These are phyloP conservation scores for Colletotrichum acutatum DNA, from an alignment of 2,329 filamentous ascomycete species.

Conservation along the genomic window DNA sequence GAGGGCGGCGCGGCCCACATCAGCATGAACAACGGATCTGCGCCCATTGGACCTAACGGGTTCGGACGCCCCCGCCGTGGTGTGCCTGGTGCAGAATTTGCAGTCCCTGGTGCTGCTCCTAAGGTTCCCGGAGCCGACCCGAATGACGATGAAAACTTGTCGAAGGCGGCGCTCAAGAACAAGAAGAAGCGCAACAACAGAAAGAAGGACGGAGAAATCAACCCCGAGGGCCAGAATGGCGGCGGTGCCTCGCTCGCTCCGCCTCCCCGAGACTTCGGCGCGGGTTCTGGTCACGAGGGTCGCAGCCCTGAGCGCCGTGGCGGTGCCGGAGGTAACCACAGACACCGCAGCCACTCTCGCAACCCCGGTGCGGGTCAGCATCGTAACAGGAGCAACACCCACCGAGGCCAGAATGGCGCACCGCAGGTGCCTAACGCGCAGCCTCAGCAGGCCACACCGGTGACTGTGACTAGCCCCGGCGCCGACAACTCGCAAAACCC, in stretches of 20 bases:
- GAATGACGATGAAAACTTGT: constrained; percentile 77
- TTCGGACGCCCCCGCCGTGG: constrained; percentile 81
- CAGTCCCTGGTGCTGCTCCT: constrained; percentile 74
- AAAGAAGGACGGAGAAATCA: constrained; percentile 85
- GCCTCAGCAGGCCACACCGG: constrained; percentile 38
- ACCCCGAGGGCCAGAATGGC: constrained; percentile 56
- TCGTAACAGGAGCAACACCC: constrained; percentile 63
- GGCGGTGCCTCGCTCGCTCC: constrained; percentile 60
- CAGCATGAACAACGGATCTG: constrained; percentile 80
- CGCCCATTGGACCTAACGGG: constrained; percentile 78
- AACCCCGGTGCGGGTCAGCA: constrained; percentile 59
- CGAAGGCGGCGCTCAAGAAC: constrained; percentile 91
- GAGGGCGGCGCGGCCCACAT: constrained; percentile 92
- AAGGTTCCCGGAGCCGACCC: constrained; percentile 71
- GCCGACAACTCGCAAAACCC: constrained; percentile 67
- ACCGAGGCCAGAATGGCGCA: constrained; percentile 48
- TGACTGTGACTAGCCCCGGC: constrained; percentile 45
- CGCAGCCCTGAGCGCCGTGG: constrained; percentile 76
- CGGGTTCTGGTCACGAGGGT: constrained; percentile 52
- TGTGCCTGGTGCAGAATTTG: constrained; percentile 87
- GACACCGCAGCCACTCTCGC: constrained; percentile 67
- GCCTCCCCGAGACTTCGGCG: constrained; percentile 47
- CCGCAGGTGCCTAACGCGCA: constrained; percentile 39
- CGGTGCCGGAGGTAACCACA: constrained; percentile 45
- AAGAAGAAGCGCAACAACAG: constrained; percentile 97